phyloP scores from a whole-genome alignment of 176 grass and related monocot genomes.

The Carex scoparia region DNA sequence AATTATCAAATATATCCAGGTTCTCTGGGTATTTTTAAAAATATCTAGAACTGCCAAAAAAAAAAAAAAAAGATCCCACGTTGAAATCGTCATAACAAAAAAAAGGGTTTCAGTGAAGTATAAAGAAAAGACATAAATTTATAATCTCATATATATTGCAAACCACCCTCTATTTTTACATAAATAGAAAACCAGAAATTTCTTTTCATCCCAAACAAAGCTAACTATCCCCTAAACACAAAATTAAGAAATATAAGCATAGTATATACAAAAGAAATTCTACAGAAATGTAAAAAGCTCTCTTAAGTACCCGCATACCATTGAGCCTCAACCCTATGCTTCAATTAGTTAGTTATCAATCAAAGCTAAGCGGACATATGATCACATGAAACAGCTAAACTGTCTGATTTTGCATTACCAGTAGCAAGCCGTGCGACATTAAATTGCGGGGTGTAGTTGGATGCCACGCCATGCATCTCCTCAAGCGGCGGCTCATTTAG shows the following conservation, averaged over 20 bases:
- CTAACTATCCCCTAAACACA: background rate
- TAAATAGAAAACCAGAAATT: background rate
- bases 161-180: background rate
- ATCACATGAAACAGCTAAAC: background rate
- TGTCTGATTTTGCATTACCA: background rate
- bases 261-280: background rate
- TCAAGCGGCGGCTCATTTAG: constrained; percentile 82
- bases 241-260: background rate
- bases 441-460: constrained; percentile 68
- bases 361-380: background rate
- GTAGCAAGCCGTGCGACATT: constrained; percentile 45
- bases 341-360: background rate
- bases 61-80: too few relatives aligned
- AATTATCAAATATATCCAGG: too few relatives aligned
- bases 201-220: background rate
- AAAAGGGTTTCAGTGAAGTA: background rate
- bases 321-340: background rate
- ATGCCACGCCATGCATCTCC: constrained; percentile 21
- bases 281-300: background rate
- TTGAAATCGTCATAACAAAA: background rate
- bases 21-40: too few relatives aligned
- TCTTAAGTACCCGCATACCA: background rate
- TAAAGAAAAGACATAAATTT: background rate
- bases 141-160: background rate
- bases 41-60: too few relatives aligned